A percentile compares a stretch with the other conserved stretches of the same genome.
Evolutionary conservation across 352 stramenopile genomes (phyloP).

Genomic region (Pythium periplocum): DNA sequence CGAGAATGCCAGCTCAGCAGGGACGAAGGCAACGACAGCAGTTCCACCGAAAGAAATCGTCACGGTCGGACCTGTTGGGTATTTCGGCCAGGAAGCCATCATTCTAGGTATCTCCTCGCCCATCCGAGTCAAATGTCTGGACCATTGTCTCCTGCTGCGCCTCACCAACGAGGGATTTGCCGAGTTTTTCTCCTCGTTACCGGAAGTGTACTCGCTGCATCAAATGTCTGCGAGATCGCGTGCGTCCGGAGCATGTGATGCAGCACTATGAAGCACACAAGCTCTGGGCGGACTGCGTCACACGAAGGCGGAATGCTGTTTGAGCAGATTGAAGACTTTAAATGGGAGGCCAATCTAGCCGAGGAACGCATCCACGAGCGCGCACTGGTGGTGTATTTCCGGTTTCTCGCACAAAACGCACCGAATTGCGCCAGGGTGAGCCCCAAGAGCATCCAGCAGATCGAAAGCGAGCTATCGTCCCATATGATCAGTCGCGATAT

Average conservation of each 20-base stretch:
- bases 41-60: conserved; percentile 20
- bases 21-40: neutral
- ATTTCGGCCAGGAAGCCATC: conserved; percentile 67
- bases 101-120: conserved; percentile 35
- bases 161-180: conserved; percentile 35
- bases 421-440: conserved; percentile 31
- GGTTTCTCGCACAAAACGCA: conserved; percentile 37
- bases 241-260: conserved; percentile 48
- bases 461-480: conserved; percentile 40
- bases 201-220: conserved; percentile 55
- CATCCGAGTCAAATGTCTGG: conserved; percentile 25
- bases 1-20: neutral
- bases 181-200: conserved; percentile 48
- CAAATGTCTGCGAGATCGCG: conserved; percentile 48
- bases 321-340: conserved; percentile 65
- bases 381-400: conserved; percentile 52
- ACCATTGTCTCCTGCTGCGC: conserved; percentile 45
- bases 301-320: conserved; percentile 39
- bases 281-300: conserved; percentile 56
- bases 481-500: conserved; percentile 32
- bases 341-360: conserved; percentile 41
- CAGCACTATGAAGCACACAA: conserved; percentile 61
- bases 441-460: conserved; percentile 14
- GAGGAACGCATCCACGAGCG: conserved; percentile 50
- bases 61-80: conserved; percentile 38